A percentile compares a stretch with the other conserved stretches of the same genome.
phyloP scores from a whole-genome alignment of 208 protist genomes.

The Acanthamoeba healyi region DNA sequence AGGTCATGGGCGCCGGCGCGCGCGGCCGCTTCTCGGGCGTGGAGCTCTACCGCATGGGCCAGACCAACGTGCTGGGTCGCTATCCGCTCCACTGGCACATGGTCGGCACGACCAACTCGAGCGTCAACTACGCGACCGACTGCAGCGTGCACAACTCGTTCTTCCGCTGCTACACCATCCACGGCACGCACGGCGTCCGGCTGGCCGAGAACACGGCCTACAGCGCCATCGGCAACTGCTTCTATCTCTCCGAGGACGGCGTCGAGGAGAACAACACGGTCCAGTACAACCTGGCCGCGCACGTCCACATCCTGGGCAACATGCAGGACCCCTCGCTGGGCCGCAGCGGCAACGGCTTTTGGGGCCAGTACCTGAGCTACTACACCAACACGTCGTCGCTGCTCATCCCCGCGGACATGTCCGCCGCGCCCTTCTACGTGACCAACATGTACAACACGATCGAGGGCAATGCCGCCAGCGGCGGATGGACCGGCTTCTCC shows the following conservation, averaged over 20 bases:
- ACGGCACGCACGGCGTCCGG: conserved; percentile 84
- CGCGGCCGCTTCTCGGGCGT: conserved; percentile 80
- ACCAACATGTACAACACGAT: conserved; percentile 86
- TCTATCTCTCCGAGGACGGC: conserved; percentile 87
- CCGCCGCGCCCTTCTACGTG: conserved; percentile 85
- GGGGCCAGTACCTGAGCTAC: neutral
- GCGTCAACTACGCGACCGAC: conserved; percentile 77
- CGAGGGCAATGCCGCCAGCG: conserved; percentile 85
- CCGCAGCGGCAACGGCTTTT: too few species aligned
- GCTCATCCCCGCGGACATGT: conserved; percentile 77
- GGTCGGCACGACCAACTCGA: neutral
- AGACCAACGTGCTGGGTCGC: conserved; percentile 79
- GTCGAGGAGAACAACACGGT: conserved; percentile 88
- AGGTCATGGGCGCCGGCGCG: conserved; percentile 62
- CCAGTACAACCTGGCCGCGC: conserved; percentile 85
- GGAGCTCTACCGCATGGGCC: conserved; percentile 81
- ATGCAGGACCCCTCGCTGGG: too few species aligned
- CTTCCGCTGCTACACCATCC: conserved; percentile 85
- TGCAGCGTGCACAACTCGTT: conserved; percentile 78
- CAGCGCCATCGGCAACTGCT: conserved; percentile 87
- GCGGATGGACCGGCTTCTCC: conserved; percentile 86
- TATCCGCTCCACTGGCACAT: conserved; percentile 88
- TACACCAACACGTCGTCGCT: neutral
- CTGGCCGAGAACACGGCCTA: conserved; percentile 86
- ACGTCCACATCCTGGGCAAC: conserved; percentile 80